Base-by-base conservation (phyloP, 2,329 filamentous ascomycete species). In the Aspergillus viridinutans region DNA sequence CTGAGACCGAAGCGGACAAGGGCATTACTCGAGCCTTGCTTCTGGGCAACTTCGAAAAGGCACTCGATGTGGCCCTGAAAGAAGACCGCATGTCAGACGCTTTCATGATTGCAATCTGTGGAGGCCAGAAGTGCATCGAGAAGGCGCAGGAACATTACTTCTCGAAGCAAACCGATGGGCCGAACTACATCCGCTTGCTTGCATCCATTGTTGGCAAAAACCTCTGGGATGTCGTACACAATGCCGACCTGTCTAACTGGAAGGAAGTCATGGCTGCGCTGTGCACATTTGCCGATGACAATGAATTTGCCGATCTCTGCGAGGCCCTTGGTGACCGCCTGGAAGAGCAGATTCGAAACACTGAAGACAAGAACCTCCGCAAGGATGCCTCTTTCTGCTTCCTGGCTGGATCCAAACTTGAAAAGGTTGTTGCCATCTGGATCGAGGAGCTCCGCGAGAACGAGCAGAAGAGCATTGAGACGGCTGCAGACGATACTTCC, bases 331-430 rank as follows among this genome's bases (percentile, higher is more conserved):
- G 94, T 65, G 95, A 99, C 73, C 86, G 95, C 29, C 85, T 99
- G 43, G 83, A 90, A 61, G 93, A 96, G 69, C 78, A 83, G 25
- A 76, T 83, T 49, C 77, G 79, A 50, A 72, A 66, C 40, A 78
- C 79, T n/a, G 84, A 84, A 23, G 83, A 87, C 42, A 72, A 77
- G 58, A 75, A 76, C 50, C 74, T 78, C 52, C 84, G 90, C 60
- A 93, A 96, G 72, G 90, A 99, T 74, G 94, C 94, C 35, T 92
- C 91, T 0, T 96, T 99, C 83, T 99, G 95, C 76, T 99, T 92
- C 75, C 80, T 99, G 59, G 92, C 93, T 48, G 93, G 94, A 58
- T 96, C 93, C 20, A 97, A 97, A 78, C 82, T 99, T 4, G 93
- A 99, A 75, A 99, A 99, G 83, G 93, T 97, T 25, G 90, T 97